A percentile compares a stretch with the other conserved stretches of the same genome.
These are phyloP conservation scores for Acacia concinna DNA, from an alignment of 331 rosid genomes.

Conservation along the genomic window DNA sequence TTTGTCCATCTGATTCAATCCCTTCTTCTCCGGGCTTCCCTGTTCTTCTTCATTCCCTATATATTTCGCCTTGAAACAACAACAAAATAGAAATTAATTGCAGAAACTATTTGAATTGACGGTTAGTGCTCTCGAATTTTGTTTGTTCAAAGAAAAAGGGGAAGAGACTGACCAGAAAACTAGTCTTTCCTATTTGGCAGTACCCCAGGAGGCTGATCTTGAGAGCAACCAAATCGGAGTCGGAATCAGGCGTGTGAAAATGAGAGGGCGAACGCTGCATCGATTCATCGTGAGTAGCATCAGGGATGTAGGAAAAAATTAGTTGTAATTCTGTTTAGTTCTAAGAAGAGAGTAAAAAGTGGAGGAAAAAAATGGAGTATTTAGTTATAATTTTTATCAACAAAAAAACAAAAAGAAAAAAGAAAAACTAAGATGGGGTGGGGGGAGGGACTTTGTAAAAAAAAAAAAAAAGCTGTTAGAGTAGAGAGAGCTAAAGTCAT, in stretches of 20 bases:
- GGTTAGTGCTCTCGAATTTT: not conserved
- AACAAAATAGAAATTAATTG: not conserved
- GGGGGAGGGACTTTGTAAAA: no score
- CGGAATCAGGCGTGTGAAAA: slow-evolving; percentile 39
- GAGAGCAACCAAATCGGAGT: slow-evolving; percentile 75
- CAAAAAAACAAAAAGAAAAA: no score
- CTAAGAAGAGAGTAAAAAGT: no score
- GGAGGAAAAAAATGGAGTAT: no score
- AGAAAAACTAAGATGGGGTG: no score
- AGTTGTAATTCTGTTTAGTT: no score
- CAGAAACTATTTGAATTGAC: not conserved
- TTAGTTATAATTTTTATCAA: no score
- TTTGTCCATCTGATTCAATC: slow-evolving; percentile 66
- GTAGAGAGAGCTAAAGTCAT: no score
- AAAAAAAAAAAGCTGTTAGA: no score
- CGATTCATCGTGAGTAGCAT: not conserved
- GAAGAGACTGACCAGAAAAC: slow-evolving; percentile 61
- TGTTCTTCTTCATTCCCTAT: slow-evolving; percentile 59
- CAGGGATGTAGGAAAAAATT: not conserved
- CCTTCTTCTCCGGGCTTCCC: slow-evolving; percentile 37
- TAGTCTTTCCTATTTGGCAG: slow-evolving; percentile 80
- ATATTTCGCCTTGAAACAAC: slow-evolving; percentile 64
- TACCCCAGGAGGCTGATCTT: slow-evolving; percentile 91
- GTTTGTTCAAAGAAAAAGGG: not conserved
- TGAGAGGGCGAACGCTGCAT: not conserved